Conservation (phyloP, 2,329 filamentous ascomycete species). For the Metarhizium anisopliae region DNA sequence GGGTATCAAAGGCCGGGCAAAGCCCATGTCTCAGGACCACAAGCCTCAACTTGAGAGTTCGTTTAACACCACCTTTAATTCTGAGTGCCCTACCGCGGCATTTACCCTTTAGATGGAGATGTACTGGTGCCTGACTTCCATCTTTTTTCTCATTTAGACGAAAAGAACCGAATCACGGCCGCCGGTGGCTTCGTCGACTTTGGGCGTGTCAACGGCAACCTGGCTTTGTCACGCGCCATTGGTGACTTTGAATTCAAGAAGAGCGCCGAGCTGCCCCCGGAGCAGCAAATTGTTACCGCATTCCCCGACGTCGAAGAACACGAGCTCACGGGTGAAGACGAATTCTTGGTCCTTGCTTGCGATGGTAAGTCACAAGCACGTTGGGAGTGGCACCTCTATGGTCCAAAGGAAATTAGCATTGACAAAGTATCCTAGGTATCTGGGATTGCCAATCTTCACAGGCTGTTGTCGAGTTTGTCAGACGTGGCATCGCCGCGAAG, state of each 20-base stretch:
- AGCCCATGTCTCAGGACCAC: constrained; percentile 97
- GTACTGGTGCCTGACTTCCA: too few species aligned
- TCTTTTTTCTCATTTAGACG: constrained; percentile 43
- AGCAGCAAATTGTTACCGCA: constrained; percentile 96
- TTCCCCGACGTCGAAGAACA: constrained; percentile 91
- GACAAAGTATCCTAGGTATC: constrained; percentile 56
- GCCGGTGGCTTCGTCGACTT: constrained; percentile 98
- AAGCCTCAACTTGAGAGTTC: constrained; percentile 96
- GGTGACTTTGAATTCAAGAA: constrained; percentile 99
- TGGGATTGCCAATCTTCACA: constrained; percentile 99
- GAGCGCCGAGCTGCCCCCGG: constrained; percentile 91
- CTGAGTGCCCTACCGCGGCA: neutral
- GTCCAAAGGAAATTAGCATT: neutral
- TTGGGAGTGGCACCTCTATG: neutral
- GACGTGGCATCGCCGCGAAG: constrained; percentile 91
- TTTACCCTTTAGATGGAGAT: neutral
- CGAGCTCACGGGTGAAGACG: constrained; percentile 84
- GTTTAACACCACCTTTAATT: constrained; percentile 15
- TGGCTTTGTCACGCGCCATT: constrained; percentile 92
- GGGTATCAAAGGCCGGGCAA: constrained; percentile 93
- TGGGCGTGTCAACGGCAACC: constrained; percentile 94
- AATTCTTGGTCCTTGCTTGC: constrained; percentile 88
- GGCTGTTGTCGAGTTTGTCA: constrained; percentile 92
- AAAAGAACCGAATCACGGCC: constrained; percentile 92
- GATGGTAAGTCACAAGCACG: constrained; percentile 56